A percentile compares a stretch with the other conserved stretches of the same genome.
These are phyloP conservation scores for Didymella pomorum DNA, from an alignment of 2,329 filamentous ascomycete species.

Conservation along the genomic window DNA sequence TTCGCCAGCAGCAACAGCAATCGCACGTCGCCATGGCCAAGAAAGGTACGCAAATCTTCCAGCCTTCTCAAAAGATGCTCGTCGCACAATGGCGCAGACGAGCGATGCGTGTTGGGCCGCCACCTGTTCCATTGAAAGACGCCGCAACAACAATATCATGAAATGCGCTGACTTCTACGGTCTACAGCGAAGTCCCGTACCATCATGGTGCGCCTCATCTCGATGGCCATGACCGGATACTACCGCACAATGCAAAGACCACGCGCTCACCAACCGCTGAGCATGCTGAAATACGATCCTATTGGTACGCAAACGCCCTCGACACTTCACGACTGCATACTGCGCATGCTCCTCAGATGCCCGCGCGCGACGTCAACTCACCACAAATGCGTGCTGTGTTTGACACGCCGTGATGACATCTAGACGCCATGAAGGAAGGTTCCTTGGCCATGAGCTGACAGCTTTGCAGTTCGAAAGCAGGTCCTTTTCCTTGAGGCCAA, in stretches of 20 bases:
- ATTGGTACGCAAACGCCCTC: constrained; percentile 70
- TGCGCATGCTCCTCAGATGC: not conserved
- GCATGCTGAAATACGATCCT: constrained; percentile 98
- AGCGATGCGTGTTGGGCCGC: not conserved
- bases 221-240: constrained; percentile 98
- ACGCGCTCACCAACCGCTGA: constrained; percentile 81
- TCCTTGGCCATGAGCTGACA: constrained; percentile 26
- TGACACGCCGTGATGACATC: not conserved
- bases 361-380: not conserved
- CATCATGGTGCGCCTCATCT: constrained; percentile 90
- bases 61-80: too few relatives aligned
- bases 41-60: constrained; percentile 39
- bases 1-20: constrained; percentile 24
- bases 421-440: not conserved
- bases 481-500: constrained; percentile 96
- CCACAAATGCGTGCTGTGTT: too few relatives aligned
- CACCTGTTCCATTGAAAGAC: too few relatives aligned
- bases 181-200: constrained; percentile 84
- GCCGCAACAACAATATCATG: not conserved
- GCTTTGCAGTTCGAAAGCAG: constrained; percentile 79
- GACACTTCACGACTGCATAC: too few relatives aligned
- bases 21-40: constrained; percentile 43
- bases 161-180: constrained; percentile 28
- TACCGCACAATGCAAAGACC: constrained; percentile 91
- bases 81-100: too few relatives aligned